Conservation (phyloP, 192 early-diverging fungal genomes). For the Coemansia guatemalensis region DNA sequence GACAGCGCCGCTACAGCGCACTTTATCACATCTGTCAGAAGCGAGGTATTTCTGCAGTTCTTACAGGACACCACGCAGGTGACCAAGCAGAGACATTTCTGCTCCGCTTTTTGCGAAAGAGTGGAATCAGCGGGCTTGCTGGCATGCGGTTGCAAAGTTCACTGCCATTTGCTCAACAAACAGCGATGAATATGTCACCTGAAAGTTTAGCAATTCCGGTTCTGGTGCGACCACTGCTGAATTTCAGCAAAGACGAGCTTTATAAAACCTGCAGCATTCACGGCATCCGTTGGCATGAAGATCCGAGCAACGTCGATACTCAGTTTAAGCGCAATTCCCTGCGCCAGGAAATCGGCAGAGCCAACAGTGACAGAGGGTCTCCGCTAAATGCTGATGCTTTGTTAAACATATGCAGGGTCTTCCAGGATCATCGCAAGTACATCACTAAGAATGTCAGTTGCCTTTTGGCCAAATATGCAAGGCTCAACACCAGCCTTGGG, state of each 20-base stretch:
- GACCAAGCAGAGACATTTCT: constrained; percentile 55
- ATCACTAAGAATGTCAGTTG: constrained; percentile 13
- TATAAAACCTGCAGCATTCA: constrained; percentile 19
- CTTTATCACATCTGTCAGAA: constrained; percentile 12
- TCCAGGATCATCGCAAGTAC: constrained; percentile 42
- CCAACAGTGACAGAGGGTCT: constrained; percentile 5
- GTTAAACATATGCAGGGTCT: constrained; percentile 22
- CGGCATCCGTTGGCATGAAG: constrained; percentile 43
- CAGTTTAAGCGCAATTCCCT: constrained; percentile 38
- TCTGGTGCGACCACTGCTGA: constrained; percentile 43
- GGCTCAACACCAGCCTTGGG: constrained; percentile 13
- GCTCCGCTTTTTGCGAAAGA: constrained; percentile 39
- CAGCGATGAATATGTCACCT: neutral
- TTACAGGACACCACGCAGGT: constrained; percentile 51
- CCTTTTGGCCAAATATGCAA: constrained; percentile 14
- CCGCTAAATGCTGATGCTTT: constrained; percentile 21
- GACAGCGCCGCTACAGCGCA: constrained; percentile 33
- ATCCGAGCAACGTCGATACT: constrained; percentile 39
- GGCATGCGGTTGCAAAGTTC: constrained; percentile 29
- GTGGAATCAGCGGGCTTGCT: constrained; percentile 42
- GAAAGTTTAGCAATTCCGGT: constrained; percentile 1
- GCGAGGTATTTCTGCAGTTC: constrained; percentile 16
- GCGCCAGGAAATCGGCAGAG: constrained; percentile 26
- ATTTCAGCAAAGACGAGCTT: constrained; percentile 25
- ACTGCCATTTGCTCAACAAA: constrained; percentile 5